Evolutionary conservation across 2,329 filamentous ascomycete genomes (phyloP), one percentile per base, ranked within the genome.

Genomic region (Sarocladiaceae sp.): DNA sequence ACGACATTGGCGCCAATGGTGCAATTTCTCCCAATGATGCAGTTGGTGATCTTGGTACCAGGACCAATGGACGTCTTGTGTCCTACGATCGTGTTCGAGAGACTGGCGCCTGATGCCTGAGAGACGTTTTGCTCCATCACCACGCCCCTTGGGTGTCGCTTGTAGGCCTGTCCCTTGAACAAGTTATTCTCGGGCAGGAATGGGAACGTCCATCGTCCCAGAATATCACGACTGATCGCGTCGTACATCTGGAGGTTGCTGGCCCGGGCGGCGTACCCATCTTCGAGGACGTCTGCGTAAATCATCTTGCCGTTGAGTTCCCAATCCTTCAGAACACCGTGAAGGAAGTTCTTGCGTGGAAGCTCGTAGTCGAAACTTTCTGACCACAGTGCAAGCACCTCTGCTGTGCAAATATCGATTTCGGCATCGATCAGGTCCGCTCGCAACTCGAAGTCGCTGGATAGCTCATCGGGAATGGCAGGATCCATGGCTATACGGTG

Each of bases 271-370:
- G 90, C 89, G 64, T 97, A 99, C 54, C 90, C 84, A 50, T 91
- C 82, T 31, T 84, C 80, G 40, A 95, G 76, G 57, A 97, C 86
- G 61, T 97, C 88, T 2, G 90, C 87, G 66, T 97, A 91, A 50
- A 99, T 90, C n/a, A 90, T 91, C 73, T 97, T 96, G 54, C 92
- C 92, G 67, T 97, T 97, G 53, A 97, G 76, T 66, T 99, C 94
- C 74, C 90, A 96, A 66, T 99, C 94, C 72, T 97, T 97, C 51
- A 99, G 74, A 1, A 97, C 91, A 54, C 92, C 92, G 65, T 92
- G 89, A 31, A 99, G 71, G 62, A 96, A 97, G 62, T 96, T 90
- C 61, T 86, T 87, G 52, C 92, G 82, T 1, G 93, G 90, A 7
- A 91, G 79, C 66, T 97, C 91, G 67, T 96, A 97, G 67, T 99